Conservation (phyloP, 495 filamentous ascomycete species). For the Xylaria intraflava region DNA sequence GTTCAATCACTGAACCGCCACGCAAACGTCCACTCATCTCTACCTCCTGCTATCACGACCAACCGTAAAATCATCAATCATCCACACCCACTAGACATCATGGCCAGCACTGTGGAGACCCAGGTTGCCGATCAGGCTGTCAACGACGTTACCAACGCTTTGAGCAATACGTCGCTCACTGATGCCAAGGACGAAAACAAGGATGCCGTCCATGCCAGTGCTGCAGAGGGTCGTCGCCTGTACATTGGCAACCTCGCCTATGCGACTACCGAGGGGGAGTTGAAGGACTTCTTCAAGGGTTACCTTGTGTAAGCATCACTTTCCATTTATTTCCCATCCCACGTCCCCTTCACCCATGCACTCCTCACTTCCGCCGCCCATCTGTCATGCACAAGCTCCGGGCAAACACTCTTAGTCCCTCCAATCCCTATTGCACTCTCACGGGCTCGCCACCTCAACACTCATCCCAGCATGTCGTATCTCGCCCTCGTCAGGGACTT, state of each 20-base stretch:
- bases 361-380: background rate
- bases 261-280: constrained; percentile 98
- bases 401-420: background rate
- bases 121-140: constrained; percentile 56
- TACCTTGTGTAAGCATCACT: constrained; percentile 84
- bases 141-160: constrained; percentile 79
- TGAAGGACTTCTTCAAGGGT: constrained; percentile 97
- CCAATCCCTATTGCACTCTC: background rate
- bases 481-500: background rate
- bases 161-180: constrained; percentile 64
- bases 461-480: background rate
- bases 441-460: background rate
- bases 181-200: constrained; percentile 47
- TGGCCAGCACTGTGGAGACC: constrained; percentile 58
- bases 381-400: background rate
- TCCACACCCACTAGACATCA: constrained; percentile 37
- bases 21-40: constrained; percentile 38
- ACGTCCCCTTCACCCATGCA: background rate
- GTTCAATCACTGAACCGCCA: constrained; percentile 41
- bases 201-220: constrained; percentile 90
- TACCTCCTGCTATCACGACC: constrained; percentile 19
- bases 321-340: background rate
- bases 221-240: constrained; percentile 94
- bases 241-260: constrained; percentile 99
- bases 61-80: constrained; percentile 5